Percentiles rank a stretch among this genome's conserved stretches.
These are phyloP conservation scores for Dalechampia spathulata DNA, from an alignment of 441 rosid genomes.

Conservation along the genomic window DNA sequence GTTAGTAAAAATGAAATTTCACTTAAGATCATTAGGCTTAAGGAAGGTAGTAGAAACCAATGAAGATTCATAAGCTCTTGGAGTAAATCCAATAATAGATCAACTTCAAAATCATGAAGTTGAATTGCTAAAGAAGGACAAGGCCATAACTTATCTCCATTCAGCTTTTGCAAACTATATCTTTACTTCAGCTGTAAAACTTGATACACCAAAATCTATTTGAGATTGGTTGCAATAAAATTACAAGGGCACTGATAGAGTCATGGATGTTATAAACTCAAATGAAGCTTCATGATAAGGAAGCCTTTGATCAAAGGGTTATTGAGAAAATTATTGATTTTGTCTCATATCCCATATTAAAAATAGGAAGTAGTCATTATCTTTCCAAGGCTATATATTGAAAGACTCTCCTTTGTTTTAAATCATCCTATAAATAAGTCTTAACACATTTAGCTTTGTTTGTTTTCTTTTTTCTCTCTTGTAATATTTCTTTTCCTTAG, in stretches of 20 bases:
- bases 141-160: not conserved
- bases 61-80: not conserved
- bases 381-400: too few species aligned
- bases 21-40: not conserved
- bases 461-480: too few species aligned
- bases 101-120: not conserved
- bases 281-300: too few species aligned
- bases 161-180: not conserved
- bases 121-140: not conserved
- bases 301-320: too few species aligned
- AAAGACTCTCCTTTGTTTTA: too few species aligned
- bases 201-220: conserved; percentile 18
- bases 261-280: too few species aligned
- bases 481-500: too few species aligned
- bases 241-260: conserved; percentile 13
- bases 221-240: conserved; percentile 19
- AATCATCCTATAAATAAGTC: too few species aligned
- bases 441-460: too few species aligned
- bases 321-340: too few species aligned
- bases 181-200: not conserved
- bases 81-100: not conserved
- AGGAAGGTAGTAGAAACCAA: not conserved
- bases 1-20: not conserved
- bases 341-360: too few species aligned
- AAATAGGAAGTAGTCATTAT: too few species aligned